A percentile compares a stretch with the other conserved stretches of the same genome.
Conservation (phyloP, 768 basidiomycete species). For the Boletus vinaceobasis region DNA sequence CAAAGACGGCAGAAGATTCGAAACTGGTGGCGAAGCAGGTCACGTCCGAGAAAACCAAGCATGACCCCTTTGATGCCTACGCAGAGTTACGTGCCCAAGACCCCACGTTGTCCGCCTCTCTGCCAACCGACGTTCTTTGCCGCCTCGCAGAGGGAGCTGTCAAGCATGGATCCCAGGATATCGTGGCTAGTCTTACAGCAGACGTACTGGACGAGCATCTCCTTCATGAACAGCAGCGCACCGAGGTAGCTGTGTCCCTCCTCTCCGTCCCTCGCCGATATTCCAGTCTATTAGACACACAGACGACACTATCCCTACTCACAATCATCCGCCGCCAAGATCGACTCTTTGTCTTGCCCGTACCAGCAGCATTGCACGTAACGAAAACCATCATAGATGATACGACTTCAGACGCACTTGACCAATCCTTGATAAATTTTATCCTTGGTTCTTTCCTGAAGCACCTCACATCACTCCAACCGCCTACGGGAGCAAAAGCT, state of each 20-base stretch:
- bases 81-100: slow-evolving; percentile 25
- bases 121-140: slow-evolving; percentile 29
- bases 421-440: slow-evolving; percentile 23
- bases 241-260: slow-evolving; percentile 25
- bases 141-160: slow-evolving; percentile 30
- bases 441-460: slow-evolving; percentile 32
- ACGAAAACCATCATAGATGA: slow-evolving; percentile 23
- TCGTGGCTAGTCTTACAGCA: slow-evolving; percentile 39
- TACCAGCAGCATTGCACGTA: slow-evolving; percentile 15
- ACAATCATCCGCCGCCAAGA: slow-evolving; percentile 15
- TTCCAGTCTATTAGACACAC: slow-evolving; percentile 20
- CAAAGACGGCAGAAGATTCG: slow-evolving; percentile 15
- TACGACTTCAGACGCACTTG: slow-evolving; percentile 9
- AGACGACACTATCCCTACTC: slow-evolving; percentile 22
- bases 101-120: slow-evolving; percentile 15
- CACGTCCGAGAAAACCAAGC: slow-evolving; percentile 14
- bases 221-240: slow-evolving; percentile 17
- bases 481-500: slow-evolving; percentile 27
- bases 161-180: slow-evolving; percentile 28
- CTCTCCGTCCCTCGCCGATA: slow-evolving; percentile 21
- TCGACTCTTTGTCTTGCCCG: slow-evolving; percentile 8
- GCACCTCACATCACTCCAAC: slow-evolving; percentile 22
- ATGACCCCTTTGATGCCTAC: slow-evolving; percentile 29
- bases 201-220: slow-evolving; percentile 36
- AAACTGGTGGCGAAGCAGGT: slow-evolving; percentile 7